Conservation (phyloP, 2,329 filamentous ascomycete species). For the Aspergillus felis region DNA sequence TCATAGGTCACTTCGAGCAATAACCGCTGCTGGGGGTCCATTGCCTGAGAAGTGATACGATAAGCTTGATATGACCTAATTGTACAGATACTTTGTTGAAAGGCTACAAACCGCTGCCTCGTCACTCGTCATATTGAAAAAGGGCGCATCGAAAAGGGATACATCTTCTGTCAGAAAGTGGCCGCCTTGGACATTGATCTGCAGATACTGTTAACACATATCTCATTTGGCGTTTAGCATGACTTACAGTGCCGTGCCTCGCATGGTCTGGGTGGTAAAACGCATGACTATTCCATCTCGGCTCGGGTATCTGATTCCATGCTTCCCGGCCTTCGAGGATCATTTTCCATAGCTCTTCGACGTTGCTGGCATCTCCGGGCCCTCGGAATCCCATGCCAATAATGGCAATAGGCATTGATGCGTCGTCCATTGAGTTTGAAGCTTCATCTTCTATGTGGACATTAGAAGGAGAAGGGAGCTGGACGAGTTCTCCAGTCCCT, state of each 20-base stretch:
- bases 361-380: constrained; percentile 18
- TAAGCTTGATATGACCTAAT: not conserved
- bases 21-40: constrained; percentile 30
- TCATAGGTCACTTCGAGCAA: constrained; percentile 29
- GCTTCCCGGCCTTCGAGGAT: constrained; percentile 16
- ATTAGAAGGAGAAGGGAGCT: not conserved
- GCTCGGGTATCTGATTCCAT: constrained; percentile 17
- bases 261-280: constrained; percentile 25
- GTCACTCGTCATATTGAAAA: constrained; percentile 32
- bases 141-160: constrained; percentile 29
- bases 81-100: not conserved
- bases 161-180: constrained; percentile 26
- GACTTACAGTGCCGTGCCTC: constrained; percentile 21
- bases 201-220: not conserved
- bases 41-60: constrained; percentile 12
- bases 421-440: not conserved
- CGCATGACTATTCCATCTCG: constrained; percentile 18
- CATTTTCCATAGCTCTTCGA: constrained; percentile 21
- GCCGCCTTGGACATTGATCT: constrained; percentile 25
- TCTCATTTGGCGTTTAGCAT: not conserved
- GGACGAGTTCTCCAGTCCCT: not conserved
- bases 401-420: constrained; percentile 21
- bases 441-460: constrained; percentile 1
- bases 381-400: constrained; percentile 25
- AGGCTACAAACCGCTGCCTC: constrained; percentile 24